A percentile compares a stretch with the other conserved stretches of the same genome.
Conservation (phyloP, 2,329 filamentous ascomycete genomes). For the Capronia epimyces region DNA sequence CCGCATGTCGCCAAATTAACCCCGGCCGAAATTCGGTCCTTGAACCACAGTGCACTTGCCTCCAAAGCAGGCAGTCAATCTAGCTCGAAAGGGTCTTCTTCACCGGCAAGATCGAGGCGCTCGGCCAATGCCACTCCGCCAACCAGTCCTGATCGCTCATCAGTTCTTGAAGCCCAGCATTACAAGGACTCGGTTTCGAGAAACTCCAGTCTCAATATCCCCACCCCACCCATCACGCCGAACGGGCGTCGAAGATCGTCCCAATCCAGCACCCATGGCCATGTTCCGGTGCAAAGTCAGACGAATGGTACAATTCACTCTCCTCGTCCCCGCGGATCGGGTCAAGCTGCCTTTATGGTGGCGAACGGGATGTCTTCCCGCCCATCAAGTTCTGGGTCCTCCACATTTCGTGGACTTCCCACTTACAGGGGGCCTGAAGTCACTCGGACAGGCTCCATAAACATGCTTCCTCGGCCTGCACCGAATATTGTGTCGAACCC, state of each 20-base stretch:
- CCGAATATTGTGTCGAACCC: constrained; percentile 27
- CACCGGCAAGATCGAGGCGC: constrained; percentile 14
- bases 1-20: constrained; percentile 26
- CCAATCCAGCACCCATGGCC: constrained; percentile 19
- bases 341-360: constrained; percentile 20
- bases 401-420: constrained; percentile 24
- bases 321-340: constrained; percentile 21
- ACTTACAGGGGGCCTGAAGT: constrained; percentile 28
- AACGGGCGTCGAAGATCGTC: constrained; percentile 19
- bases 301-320: constrained; percentile 21
- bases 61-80: constrained; percentile 23
- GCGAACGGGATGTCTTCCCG: constrained; percentile 21
- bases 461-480: constrained; percentile 26
- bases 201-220: constrained; percentile 16
- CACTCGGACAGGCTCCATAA: constrained; percentile 26
- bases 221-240: constrained; percentile 24
- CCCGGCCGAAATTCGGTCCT: constrained; percentile 28
- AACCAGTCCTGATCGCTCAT: constrained; percentile 17
- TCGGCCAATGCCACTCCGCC: constrained; percentile 23
- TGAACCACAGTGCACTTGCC: constrained; percentile 23
- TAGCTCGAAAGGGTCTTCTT: constrained; percentile 18
- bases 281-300: constrained; percentile 7
- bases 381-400: constrained; percentile 26
- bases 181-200: constrained; percentile 12
- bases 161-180: constrained; percentile 5